Evolutionary conservation across 352 stramenopile species (phyloP), one percentile per base, ranked within the genome.

Genomic region (Phytopythium oedochilum): DNA sequence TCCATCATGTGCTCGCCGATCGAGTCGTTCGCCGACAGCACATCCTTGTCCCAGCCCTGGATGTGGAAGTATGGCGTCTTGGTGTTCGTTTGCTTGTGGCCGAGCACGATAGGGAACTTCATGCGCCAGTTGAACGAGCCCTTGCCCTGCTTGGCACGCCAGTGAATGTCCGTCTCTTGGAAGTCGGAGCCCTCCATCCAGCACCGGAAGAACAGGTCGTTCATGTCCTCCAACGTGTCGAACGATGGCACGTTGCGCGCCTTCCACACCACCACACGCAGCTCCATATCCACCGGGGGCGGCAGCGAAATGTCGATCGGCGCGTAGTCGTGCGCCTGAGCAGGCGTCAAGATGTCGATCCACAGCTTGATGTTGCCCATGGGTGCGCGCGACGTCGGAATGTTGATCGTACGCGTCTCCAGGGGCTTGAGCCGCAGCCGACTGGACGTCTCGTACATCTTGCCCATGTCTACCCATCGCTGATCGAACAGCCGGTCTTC

Each of bases 111-210:
- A 7, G 86, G 78, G 66, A 97, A 97, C 68, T 97, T 97, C 72
- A 98, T 91, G 34, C 93, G 88, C 87, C 91, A 98, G 70, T 98
- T 98, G 62, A 94, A 98, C 28, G 82, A 96, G 14, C 78, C 90
- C 68, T 97, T 96, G 60, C 93, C 93, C 60, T 96, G 96, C 68
- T 97, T 97, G 15, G 80, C 86, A 40, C 93, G 87, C 92, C 91
- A 98, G 65, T 98, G 92, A 32, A 96, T 97, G 62, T 98, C 93
- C 3, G 93, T 98, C 54, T 94, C 78, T 60, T 94, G 82, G 57
- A 68, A 85, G 0, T 88, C 67, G 2, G 72, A 77, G 2, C 88
- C 78, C 71, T 96, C 80, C 60, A 97, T 75, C 88, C 89, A 97
- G 52, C 72, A 80, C 28, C 86, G 78, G 71, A 96, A 92, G 67